Conservation (phyloP, 192 early-diverging fungal genomes). For the Coemansia sp. region DNA sequence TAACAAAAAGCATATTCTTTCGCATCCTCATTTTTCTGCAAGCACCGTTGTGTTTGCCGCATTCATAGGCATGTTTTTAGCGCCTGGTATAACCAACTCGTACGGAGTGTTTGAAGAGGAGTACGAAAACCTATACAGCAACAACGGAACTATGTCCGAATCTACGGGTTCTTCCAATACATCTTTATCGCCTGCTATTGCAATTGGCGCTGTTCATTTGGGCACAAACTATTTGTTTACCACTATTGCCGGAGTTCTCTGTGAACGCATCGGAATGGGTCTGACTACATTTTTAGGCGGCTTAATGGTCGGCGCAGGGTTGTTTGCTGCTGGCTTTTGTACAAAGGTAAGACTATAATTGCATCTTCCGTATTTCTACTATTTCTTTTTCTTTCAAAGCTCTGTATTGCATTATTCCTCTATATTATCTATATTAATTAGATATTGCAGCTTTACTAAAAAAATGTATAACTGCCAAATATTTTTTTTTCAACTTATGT, state of each 20-base stretch:
- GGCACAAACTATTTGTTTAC: conserved; percentile 51
- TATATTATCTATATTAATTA: too few species aligned
- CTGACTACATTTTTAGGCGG: conserved; percentile 50
- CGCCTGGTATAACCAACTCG: conserved; percentile 49
- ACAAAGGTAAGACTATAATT: conserved; percentile 25
- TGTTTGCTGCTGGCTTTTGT: conserved; percentile 49
- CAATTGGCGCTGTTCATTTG: conserved; percentile 47
- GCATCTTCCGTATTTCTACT: neutral
- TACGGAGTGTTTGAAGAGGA: conserved; percentile 55
- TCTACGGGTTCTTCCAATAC: neutral
- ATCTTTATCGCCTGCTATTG: conserved; percentile 41
- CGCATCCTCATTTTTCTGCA: conserved; percentile 35
- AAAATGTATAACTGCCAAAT: neutral
- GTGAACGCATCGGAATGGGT: conserved; percentile 52
- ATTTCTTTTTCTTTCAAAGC: neutral
- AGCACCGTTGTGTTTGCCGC: conserved; percentile 38
- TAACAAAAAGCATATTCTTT: conserved; percentile 34
- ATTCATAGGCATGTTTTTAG: conserved; percentile 52
- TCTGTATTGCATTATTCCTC: too few species aligned
- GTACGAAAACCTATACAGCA: conserved; percentile 48
- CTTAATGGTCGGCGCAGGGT: conserved; percentile 31
- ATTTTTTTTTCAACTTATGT: neutral
- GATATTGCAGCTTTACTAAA: too few species aligned
- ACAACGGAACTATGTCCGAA: conserved; percentile 5
- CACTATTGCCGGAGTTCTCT: conserved; percentile 48